Base-by-base conservation (phyloP, 2,329 filamentous ascomycete genomes). In the Didymella segeticola region DNA sequence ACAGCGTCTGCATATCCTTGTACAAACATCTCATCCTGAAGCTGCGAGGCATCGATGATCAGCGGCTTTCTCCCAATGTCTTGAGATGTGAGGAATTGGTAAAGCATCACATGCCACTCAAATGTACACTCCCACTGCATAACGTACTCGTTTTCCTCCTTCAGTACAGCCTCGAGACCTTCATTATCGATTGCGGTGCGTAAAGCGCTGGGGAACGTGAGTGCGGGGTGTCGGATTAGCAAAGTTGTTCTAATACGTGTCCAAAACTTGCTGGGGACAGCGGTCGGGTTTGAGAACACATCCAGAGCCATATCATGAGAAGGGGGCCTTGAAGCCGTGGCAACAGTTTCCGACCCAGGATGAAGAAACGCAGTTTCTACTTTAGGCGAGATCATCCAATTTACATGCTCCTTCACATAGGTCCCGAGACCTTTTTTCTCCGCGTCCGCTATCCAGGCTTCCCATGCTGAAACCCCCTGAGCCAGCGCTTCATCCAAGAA, bases 351-450 rank as follows among this genome's bases (percentile, higher is more conserved):
- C n/a, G n/a, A n/a, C n/a, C n/a, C n/a, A 5, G 14, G 14, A 17
- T 46, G 45, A 5, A 65, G 30, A 23, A 47, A 56, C 2, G 27
- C 8, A 1, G 52, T 43, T 23, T 68, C 62, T 1, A 42, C 25
- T 2, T 52, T 26, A 0, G 63, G 57, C 9, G 51, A 27, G 0
- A 67, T 10, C 26, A 58, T 56, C 58, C 61, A 66, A 19, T 62
- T 57, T 1, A 64, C 20, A 33, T 67, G 64, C 36, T 63, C 60
- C 37, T 67, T 68, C 14, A 66, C 34, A 17, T 50, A 64, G 1
- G 55, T 57, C 2, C 46, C 46, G 6, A 7, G 11, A 14, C 11
- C 29, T 8, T 14, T 4, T 4, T 15, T 4, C n/a, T 56, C 34
- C 1, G 54, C 59, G 8, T 49, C 19, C 10, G 20, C 14, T 3